Evolutionary conservation across 805 yeast species (phyloP).

Genomic region (Lipomyces japonicus): DNA sequence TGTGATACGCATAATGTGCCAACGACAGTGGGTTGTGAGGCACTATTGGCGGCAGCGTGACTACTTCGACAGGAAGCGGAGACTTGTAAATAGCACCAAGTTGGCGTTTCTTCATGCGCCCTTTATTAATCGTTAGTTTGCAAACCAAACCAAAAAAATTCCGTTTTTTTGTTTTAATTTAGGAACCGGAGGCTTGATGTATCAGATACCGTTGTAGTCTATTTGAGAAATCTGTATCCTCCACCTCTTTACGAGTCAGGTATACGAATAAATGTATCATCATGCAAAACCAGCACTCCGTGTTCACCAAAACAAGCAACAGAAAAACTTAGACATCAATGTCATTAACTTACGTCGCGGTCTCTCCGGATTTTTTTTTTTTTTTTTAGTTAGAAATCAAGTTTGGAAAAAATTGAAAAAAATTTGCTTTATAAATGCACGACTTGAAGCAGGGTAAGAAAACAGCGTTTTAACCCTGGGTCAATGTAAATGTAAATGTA

Average conservation of each 20-base stretch:
- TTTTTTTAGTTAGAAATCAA: too few species aligned
- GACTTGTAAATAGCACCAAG: slow-evolving; percentile 39
- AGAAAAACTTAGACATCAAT: too few species aligned
- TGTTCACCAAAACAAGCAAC: too few species aligned
- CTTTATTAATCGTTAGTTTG: slow-evolving; percentile 9
- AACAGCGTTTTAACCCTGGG: too few species aligned
- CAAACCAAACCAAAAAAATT: not conserved
- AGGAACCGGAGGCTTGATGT: slow-evolving; percentile 5
- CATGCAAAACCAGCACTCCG: slow-evolving; percentile 8
- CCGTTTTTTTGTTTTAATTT: not conserved
- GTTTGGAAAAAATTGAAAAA: too few species aligned
- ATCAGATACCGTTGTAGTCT: slow-evolving; percentile 99
- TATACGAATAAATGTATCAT: slow-evolving; percentile 16
- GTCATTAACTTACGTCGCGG: too few species aligned
- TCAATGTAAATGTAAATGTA: too few species aligned
- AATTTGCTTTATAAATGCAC: too few species aligned
- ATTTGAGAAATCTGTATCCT: slow-evolving; percentile 36
- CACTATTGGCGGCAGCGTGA: slow-evolving; percentile 40
- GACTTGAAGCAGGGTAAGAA: too few species aligned
- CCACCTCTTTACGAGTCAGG: slow-evolving; percentile 26
- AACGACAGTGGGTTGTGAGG: slow-evolving; percentile 71
- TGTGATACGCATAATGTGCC: slow-evolving; percentile 42
- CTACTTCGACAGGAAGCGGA: slow-evolving; percentile 58
- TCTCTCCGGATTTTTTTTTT: too few species aligned
- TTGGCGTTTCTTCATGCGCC: slow-evolving; percentile 25